phyloP scores from a whole-genome alignment of 352 stramenopile species.

The Thalassiosira livingstoniorum region DNA sequence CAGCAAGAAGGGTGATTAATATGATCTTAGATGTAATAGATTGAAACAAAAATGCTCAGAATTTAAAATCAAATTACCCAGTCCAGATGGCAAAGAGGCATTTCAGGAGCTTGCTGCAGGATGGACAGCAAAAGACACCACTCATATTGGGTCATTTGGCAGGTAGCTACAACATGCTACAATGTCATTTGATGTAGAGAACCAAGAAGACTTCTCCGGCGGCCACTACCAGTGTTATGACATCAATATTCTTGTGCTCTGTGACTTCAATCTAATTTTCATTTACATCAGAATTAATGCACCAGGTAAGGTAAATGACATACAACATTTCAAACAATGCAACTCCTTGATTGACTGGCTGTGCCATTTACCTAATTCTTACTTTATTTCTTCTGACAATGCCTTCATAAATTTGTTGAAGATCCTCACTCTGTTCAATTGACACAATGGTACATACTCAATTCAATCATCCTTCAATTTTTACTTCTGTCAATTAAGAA shows the following conservation, averaged over 20 bases:
- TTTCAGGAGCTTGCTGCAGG: background rate
- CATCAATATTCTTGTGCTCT: conserved; percentile 49
- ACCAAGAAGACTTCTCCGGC: conserved; percentile 42
- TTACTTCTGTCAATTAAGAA: background rate
- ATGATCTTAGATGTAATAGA: background rate
- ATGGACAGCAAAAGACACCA: conserved; percentile 4
- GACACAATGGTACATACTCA: background rate
- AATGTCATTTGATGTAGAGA: conserved; percentile 18
- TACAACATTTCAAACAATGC: conserved; percentile 18
- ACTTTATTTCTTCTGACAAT: conserved; percentile 17
- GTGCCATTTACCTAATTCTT: conserved; percentile 3
- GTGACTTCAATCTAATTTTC: conserved; percentile 50
- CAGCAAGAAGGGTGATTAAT: background rate
- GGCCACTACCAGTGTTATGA: conserved; percentile 52
- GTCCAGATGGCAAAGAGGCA: too few relatives aligned
- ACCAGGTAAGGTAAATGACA: conserved; percentile 45
- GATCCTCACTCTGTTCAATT: background rate
- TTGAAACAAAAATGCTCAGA: background rate
- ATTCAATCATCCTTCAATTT: background rate
- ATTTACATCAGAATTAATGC: conserved; percentile 40
- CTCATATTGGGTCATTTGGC: conserved; percentile 41
- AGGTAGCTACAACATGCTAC: conserved; percentile 23
- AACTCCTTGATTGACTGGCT: conserved; percentile 19
- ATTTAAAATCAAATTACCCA: background rate
- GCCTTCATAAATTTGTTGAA: conserved; percentile 8